Evolutionary conservation across 73 alveolate genomes (phyloP), one percentile per base, ranked within the genome.

Genomic region (Stentor roeselii): DNA sequence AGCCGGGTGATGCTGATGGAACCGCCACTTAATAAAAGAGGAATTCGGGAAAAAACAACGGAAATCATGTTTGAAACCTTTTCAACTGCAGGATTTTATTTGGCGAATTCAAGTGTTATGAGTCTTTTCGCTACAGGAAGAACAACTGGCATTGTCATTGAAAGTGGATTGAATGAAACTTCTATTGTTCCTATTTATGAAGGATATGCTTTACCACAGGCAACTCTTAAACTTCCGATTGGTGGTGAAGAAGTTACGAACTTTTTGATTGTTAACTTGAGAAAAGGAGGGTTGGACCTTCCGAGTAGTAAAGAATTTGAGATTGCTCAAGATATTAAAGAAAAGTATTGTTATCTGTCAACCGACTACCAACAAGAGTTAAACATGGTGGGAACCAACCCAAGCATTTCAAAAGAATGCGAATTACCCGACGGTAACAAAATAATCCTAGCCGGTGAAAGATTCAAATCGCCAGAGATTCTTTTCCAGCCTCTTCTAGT

Each of bases 141-240:
- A 35, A 92, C 98, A 50, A 91, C 99, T 27, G 99, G 99, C 60
- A 86, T 97, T 30, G 98, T 97, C 27, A 74, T 98, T 32, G 99
- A 98, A 92, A 93, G 98, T 50, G 99, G 99, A 27, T 99, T 96
- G 37, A 98, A 99, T 60, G 96, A 94, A 42, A 89, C 99, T 76
- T 96, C 96, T 92, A 95, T 97, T n/a, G 98, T 97, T 60, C 99
- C 99, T 37, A 93, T 97, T 89, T 98, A 92, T 89, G 99, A 98
- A 90, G 98, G 98, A 0, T 93, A 93, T 77, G 88, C 96, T 15
- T 86, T 90, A 75, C 97, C 95, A 41, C 93, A 93, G 83, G 94
- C 98, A 37, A 96, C 95, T 38, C 75, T 78, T n/a, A 92, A 92
- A 86, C 90, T 94, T 39, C 93, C 89, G 6, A 85, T 96, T 3